Evolutionary conservation across 495 filamentous ascomycete species (phyloP).

Genomic region (Trichoderma asperelloides): DNA sequence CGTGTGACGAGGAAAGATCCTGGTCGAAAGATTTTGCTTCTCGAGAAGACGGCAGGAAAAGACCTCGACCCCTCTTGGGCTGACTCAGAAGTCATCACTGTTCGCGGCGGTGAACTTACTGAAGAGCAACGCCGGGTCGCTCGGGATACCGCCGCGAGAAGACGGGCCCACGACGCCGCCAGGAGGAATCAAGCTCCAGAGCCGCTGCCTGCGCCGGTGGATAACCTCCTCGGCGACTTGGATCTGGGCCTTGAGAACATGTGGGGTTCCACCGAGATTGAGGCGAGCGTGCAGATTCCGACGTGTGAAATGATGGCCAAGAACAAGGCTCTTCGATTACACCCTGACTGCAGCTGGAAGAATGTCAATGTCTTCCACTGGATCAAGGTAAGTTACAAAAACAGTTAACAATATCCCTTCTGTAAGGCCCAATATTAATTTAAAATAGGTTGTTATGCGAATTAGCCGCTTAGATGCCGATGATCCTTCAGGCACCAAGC

Average conservation of each 20-base stretch:
- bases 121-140: slow-evolving; percentile 34
- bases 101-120: slow-evolving; percentile 66
- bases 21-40: slow-evolving; percentile 73
- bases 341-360: slow-evolving; percentile 92
- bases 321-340: slow-evolving; percentile 62
- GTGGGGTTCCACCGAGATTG: slow-evolving; percentile 89
- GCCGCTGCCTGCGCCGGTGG: slow-evolving; percentile 37
- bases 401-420: no score
- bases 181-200: slow-evolving; percentile 23
- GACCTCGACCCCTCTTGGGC: slow-evolving; percentile 67
- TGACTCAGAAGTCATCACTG: slow-evolving; percentile 68
- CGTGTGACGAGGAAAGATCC: slow-evolving; percentile 81
- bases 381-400: slow-evolving; percentile 74
- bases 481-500: slow-evolving; percentile 65
- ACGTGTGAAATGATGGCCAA: slow-evolving; percentile 85
- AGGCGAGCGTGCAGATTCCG: slow-evolving; percentile 90
- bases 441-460: slow-evolving; percentile 80
- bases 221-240: slow-evolving; percentile 79
- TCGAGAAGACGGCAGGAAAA: slow-evolving; percentile 85
- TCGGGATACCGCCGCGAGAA: slow-evolving; percentile 27
- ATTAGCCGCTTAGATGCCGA: slow-evolving; percentile 78
- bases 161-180: slow-evolving; percentile 31
- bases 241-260: slow-evolving; percentile 48
- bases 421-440: slow-evolving; percentile 15
- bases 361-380: slow-evolving; percentile 97